Conservation (phyloP, 2,329 filamentous ascomycete genomes). For the Cordyceps pruinosa region DNA sequence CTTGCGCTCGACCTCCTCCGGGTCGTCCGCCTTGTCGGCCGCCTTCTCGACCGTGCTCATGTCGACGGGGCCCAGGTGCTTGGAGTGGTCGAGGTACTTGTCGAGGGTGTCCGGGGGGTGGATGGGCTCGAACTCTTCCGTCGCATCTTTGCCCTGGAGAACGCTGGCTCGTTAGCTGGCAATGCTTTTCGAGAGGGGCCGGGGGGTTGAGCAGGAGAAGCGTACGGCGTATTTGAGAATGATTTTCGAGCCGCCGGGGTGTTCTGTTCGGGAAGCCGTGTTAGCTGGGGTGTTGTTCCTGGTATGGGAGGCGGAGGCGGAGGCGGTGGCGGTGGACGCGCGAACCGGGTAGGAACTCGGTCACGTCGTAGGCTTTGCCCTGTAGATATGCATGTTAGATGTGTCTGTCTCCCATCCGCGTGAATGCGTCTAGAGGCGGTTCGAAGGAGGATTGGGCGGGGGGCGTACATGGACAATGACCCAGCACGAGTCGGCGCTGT, state of each 20-base stretch:
- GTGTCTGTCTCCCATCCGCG: not conserved
- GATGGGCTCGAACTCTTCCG: conserved; percentile 85
- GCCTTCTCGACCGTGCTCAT: conserved; percentile 73
- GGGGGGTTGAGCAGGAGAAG: not conserved
- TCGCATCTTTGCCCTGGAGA: conserved; percentile 74
- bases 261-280: conserved; percentile 45
- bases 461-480: conserved; percentile 70
- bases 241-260: conserved; percentile 84
- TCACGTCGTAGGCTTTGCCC: conserved; percentile 83
- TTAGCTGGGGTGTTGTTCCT: not conserved
- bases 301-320: not conserved
- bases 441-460: not conserved
- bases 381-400: conserved; percentile 24
- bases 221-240: conserved; percentile 85
- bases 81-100: conserved; percentile 75
- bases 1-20: conserved; percentile 56
- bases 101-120: conserved; percentile 80
- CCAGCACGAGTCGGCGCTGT: conserved; percentile 79
- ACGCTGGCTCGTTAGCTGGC: not conserved
- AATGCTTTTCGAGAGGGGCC: too few species aligned
- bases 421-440: too few species aligned
- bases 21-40: conserved; percentile 59
- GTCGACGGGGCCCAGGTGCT: conserved; percentile 84
- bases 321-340: too few species aligned
- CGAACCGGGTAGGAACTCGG: conserved; percentile 72